Base-by-base conservation (phyloP, 805 yeast genomes). In the Hanseniaspora jakobsenii region DNA sequence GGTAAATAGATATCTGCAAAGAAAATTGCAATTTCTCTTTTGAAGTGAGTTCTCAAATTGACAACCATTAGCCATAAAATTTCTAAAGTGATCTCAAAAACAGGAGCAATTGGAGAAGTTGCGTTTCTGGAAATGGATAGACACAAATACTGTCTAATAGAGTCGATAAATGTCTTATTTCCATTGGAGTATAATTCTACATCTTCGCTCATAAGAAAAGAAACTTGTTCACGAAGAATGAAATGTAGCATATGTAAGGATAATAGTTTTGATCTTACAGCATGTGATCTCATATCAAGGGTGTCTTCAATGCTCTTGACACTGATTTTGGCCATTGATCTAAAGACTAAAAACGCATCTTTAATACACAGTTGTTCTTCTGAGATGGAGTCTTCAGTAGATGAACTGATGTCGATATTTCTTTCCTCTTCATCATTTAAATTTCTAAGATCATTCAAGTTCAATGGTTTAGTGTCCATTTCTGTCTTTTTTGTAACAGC, bases 311-410 rank as follows among this genome's bases (percentile, higher is more conserved):
- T 65, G 22, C 78, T 71, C 61, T 91, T 91, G 38, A 83, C 81
- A 2, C 96, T 82, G 14, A 91, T 71, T 57, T 85, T 86, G 60
- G 95, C 83, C 91, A 91, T 81, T 1, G 96, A 89, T 58, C 99
- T 74, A 62, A 91, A 86, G 3, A 91, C 73, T 48, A 91, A 67
- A 56, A 87, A 89, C 0, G 97, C 96, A 60, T 91, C 99, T 54
- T 85, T 87, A 16, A 84, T 77, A 1, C 70, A 74, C 27, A 78
- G 60, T 48, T 83, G 94, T 50, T 74, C 76, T 48, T 77, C 84
- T 41, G 70, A 72, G 30, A 66, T 51, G 4, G 37, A 27, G 19
- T 53, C 53, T 22, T 55, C 55, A n/a, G 51, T 50, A 3, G 28
- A 6, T 8, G 32, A 22, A 9, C 36, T 37, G 70, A 67, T 75